Base-by-base conservation (phyloP, 2,329 filamentous ascomycete genomes). In the Penicillium sp. region DNA sequence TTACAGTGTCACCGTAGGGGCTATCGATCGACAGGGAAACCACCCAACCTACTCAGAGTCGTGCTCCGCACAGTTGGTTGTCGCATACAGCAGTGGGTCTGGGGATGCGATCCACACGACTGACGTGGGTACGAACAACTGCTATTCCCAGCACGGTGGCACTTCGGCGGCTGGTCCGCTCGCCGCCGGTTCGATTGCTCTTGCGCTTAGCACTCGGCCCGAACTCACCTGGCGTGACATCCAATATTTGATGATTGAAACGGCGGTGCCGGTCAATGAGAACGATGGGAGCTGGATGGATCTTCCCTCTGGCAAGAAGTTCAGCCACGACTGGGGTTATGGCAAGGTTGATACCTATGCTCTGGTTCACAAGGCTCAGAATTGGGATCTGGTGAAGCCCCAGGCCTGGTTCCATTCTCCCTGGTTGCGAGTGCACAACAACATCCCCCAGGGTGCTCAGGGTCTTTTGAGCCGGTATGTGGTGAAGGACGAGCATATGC, bases 31-130 rank as follows among this genome's bases (percentile, higher is more conserved):
- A 62, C 88, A 90, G 68, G 93, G 94, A 42, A 79, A 86, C n/a
- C 94, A 98, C 74, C 93, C 95, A 0, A 95, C 94, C 76, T 99
- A 99, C 78, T 97, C 94, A 0, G 95, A 99, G 78, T 90, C 92
- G 65, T 99, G 95, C 81, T 97, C 94, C 3, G 95, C 95, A 24
- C 92, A 97, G 75, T 83, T 99, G 51, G 93, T 97, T 2, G 95
- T 99, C 10, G 96, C 95, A 0, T 99, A 98, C 78, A 97, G 93
- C 74, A 97, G 93, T 78, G 95, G 95, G 60, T 88, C 88, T 67
- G 88, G 88, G 53, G 93, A 97, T 78, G 87, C 91, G 13, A 99
- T 99, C 72, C 93, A 97, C 79, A 99, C 95, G 0, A 99, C 95
- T 0, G 95, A 99, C 71, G 93, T 99, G 28, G 95, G 95, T 56